Conservation (phyloP, 164 flowering plant species). For the Houttuynia cordata region DNA sequence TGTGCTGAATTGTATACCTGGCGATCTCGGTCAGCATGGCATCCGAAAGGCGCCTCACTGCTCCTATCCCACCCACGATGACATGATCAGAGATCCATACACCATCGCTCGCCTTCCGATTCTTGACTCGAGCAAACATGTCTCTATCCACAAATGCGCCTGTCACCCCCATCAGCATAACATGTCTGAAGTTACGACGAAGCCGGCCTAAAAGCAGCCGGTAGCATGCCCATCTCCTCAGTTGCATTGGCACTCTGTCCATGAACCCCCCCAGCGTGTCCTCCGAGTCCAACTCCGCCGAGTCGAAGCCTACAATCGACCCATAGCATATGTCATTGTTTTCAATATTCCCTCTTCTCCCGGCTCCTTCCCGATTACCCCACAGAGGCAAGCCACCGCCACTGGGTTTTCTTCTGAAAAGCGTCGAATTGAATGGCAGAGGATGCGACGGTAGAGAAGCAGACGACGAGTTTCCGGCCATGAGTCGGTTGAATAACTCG, state of each 20-base stretch:
- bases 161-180: constrained; percentile 44
- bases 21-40: constrained; percentile 60
- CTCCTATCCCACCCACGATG: constrained; percentile 59
- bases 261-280: constrained; percentile 65
- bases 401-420: constrained; percentile 15
- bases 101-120: constrained; percentile 36
- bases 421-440: constrained; percentile 23
- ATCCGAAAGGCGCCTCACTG: constrained; percentile 44
- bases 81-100: constrained; percentile 13
- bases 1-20: constrained; percentile 37
- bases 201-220: constrained; percentile 78
- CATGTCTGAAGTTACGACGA: constrained; percentile 56
- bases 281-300: constrained; percentile 72
- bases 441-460: background rate
- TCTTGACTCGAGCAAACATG: constrained; percentile 45
- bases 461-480: constrained; percentile 9
- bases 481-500: constrained; percentile 39
- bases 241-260: constrained; percentile 49
- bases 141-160: constrained; percentile 39
- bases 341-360: constrained; percentile 7
- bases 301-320: constrained; percentile 71
- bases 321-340: constrained; percentile 36
- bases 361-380: constrained; percentile 28
- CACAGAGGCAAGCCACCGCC: constrained; percentile 19
- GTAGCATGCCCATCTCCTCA: constrained; percentile 83